phyloP scores from a whole-genome alignment of 495 filamentous ascomycete species.

The Penicillium turbatum region DNA sequence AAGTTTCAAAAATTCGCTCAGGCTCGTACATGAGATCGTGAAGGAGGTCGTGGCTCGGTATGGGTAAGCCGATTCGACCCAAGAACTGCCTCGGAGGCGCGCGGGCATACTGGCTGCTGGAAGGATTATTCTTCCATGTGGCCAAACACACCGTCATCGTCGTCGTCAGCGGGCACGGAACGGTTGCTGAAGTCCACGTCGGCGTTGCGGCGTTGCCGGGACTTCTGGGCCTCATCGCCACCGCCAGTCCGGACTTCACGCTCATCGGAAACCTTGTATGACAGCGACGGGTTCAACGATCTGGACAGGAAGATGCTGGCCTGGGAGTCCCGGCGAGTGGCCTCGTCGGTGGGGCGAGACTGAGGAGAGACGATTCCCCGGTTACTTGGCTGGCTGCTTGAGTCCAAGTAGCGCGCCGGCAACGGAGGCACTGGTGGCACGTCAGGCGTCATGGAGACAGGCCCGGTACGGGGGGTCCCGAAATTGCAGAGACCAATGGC shows the following conservation, averaged over 20 bases:
- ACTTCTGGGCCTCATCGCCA: constrained; percentile 32
- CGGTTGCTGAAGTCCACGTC: constrained; percentile 75
- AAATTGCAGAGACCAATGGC: constrained; percentile 93
- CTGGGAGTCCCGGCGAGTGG: constrained; percentile 32
- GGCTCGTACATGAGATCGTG: constrained; percentile 42
- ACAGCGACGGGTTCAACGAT: constrained; percentile 45
- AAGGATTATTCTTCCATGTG: constrained; percentile 80
- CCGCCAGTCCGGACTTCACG: constrained; percentile 36
- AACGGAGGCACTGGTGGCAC: constrained; percentile 84
- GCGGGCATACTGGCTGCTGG: not conserved
- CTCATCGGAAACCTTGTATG: constrained; percentile 48
- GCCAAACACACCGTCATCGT: constrained; percentile 93
- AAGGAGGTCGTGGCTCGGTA: constrained; percentile 20
- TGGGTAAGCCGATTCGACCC: not conserved
- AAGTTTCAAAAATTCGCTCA: constrained; percentile 35
- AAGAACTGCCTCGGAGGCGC: constrained; percentile 2
- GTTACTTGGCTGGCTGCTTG: constrained; percentile 28
- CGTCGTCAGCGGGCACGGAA: constrained; percentile 70
- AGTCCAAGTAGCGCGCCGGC: constrained; percentile 52
- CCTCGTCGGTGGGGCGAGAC: constrained; percentile 37
- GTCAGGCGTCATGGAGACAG: constrained; percentile 66
- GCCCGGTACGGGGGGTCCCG: constrained; percentile 68
- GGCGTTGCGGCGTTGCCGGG: constrained; percentile 55
- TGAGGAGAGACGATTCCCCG: constrained; percentile 25
- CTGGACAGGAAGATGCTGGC: constrained; percentile 37